A percentile compares a stretch with the other conserved stretches of the same genome.
Conservation (phyloP, 768 basidiomycete genomes). For the Agrocybe praecox region DNA sequence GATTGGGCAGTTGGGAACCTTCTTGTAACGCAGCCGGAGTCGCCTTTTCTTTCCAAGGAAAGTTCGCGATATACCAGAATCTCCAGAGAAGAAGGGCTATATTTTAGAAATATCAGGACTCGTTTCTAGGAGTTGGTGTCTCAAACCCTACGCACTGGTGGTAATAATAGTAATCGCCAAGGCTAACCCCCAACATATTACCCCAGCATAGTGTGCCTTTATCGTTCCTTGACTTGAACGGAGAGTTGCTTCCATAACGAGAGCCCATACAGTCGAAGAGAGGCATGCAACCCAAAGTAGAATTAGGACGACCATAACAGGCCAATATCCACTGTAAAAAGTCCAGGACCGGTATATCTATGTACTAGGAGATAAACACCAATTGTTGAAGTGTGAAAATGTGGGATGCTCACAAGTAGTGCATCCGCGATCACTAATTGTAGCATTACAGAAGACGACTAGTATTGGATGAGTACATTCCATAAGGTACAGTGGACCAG, state of each 20-base stretch:
- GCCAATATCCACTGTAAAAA: background rate
- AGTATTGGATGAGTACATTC: too few relatives aligned
- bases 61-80: background rate
- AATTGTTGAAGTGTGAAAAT: background rate
- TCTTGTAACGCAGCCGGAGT: background rate
- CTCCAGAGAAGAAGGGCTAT: background rate
- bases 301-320: background rate
- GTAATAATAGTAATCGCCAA: background rate
- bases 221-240: background rate
- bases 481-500: too few relatives aligned
- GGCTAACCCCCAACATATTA: background rate
- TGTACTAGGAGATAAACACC: background rate
- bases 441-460: too few relatives aligned
- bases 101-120: too few relatives aligned
- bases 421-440: background rate
- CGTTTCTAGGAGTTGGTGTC: background rate
- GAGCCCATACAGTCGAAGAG: background rate
- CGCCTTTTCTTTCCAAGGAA: background rate
- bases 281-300: conserved; percentile 1
- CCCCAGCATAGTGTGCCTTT: background rate
- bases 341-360: conserved; percentile 4
- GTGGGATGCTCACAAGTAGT: background rate
- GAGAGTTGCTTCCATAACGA: background rate
- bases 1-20: background rate
- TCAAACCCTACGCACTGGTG: background rate